Evolutionary conservation across 2,329 filamentous ascomycete genomes (phyloP).

Genomic region (Hymenoscyphus occultus): DNA sequence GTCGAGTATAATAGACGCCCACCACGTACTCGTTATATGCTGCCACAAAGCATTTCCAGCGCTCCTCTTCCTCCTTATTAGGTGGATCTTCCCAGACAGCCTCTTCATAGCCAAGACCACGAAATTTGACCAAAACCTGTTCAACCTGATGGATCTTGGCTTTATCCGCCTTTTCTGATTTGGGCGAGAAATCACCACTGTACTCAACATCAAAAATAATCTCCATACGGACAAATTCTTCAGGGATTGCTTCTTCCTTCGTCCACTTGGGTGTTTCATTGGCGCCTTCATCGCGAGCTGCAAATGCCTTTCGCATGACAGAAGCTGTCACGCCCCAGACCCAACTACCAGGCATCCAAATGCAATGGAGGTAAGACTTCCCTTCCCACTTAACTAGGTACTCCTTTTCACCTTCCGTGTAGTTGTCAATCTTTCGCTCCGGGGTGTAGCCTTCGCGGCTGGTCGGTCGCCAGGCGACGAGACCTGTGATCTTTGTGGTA

Average conservation of each 20-base stretch:
- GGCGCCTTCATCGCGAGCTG: conserved; percentile 62
- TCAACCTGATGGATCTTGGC: conserved; percentile 69
- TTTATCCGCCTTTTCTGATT: conserved; percentile 67
- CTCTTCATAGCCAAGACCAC: conserved; percentile 87
- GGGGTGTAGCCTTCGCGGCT: conserved; percentile 54
- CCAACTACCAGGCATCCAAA: conserved; percentile 90
- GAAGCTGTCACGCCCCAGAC: conserved; percentile 67
- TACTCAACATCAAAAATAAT: conserved; percentile 84
- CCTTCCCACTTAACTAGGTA: conserved; percentile 88
- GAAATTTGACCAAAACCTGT: conserved; percentile 82
- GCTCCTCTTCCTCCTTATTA: conserved; percentile 54
- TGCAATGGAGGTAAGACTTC: conserved; percentile 75
- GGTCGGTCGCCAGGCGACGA: conserved; percentile 84
- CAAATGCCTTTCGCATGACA: conserved; percentile 71
- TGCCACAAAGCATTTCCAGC: conserved; percentile 75
- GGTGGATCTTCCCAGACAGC: conserved; percentile 87
- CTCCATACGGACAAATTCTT: conserved; percentile 81
- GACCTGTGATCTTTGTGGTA: conserved; percentile 64
- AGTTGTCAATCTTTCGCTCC: conserved; percentile 50
- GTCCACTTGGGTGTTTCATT: conserved; percentile 65
- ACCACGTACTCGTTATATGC: conserved; percentile 86
- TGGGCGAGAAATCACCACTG: conserved; percentile 48
- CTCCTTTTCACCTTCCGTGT: conserved; percentile 78
- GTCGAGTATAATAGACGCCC: conserved; percentile 65
- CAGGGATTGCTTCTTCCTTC: conserved; percentile 76